These are phyloP conservation scores for Tetrahymena thermophila DNA, from an alignment of 73 alveolate species.

Conservation along the genomic window DNA sequence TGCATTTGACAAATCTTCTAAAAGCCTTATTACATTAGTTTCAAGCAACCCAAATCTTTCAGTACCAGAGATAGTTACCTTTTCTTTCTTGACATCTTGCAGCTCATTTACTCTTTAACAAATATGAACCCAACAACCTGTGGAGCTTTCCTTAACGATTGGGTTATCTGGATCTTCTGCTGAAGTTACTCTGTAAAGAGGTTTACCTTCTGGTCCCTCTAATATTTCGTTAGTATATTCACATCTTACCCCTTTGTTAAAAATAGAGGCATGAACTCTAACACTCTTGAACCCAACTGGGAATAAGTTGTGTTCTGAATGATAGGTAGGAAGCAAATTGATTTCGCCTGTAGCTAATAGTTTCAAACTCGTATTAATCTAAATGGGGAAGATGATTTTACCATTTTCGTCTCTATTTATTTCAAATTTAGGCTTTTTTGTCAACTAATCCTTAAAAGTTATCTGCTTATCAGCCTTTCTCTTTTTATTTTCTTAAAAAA, in stretches of 20 bases:
- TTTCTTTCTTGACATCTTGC: constrained; percentile 73
- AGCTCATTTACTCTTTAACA: constrained; percentile 80
- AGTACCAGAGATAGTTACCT: constrained; percentile 89
- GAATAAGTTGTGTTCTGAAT: constrained; percentile 85
- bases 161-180: constrained; percentile 86
- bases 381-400: constrained; percentile 78
- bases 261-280: constrained; percentile 85
- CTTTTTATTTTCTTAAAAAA: constrained; percentile 39
- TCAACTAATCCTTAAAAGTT: constrained; percentile 17
- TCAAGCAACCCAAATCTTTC: constrained; percentile 95
- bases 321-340: constrained; percentile 75
- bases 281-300: constrained; percentile 90
- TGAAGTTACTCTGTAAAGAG: constrained; percentile 76
- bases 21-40: constrained; percentile 65
- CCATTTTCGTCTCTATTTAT: constrained; percentile 72
- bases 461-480: constrained; percentile 48
- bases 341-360: constrained; percentile 81
- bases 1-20: constrained; percentile 74
- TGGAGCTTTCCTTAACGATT: constrained; percentile 80
- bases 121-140: constrained; percentile 93
- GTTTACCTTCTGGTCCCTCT: constrained; percentile 88
- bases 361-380: constrained; percentile 70
- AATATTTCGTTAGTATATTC: constrained; percentile 87
- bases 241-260: constrained; percentile 74
- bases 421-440: constrained; percentile 46